These are phyloP conservation scores for Aphanomyces cochlioides DNA, from an alignment of 352 stramenopile genomes.

Conservation along the genomic window DNA sequence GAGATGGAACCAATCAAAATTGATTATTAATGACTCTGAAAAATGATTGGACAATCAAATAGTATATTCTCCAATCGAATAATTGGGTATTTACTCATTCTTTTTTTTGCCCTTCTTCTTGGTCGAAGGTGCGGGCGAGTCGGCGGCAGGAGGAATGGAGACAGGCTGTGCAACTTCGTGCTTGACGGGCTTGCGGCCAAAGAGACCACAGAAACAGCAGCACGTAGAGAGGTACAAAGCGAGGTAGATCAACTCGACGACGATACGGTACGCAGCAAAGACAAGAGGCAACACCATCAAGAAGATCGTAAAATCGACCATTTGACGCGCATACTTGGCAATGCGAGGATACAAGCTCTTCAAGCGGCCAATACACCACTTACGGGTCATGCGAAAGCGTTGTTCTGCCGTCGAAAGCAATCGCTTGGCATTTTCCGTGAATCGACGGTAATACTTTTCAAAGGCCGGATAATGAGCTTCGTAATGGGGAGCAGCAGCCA, in stretches of 20 bases:
- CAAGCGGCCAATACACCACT: neutral
- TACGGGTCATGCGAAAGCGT: constrained; percentile 21
- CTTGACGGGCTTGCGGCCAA: constrained; percentile 23
- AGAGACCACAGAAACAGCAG: constrained; percentile 27
- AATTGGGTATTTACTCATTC: neutral
- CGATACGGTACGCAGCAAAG: constrained; percentile 1
- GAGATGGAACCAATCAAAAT: too few relatives aligned
- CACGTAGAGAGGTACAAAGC: constrained; percentile 21
- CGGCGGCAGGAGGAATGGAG: neutral
- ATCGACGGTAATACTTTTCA: neutral
- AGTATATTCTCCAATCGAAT: too few relatives aligned
- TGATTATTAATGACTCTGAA: too few relatives aligned
- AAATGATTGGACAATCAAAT: too few relatives aligned
- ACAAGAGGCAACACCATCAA: constrained; percentile 9
- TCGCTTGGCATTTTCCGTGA: neutral
- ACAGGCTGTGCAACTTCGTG: constrained; percentile 20
- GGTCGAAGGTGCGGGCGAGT: neutral
- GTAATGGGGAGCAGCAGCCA: neutral
- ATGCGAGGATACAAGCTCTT: constrained; percentile 21
- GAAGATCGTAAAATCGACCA: constrained; percentile 22
- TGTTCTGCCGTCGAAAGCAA: constrained; percentile 8
- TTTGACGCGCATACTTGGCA: constrained; percentile 26
- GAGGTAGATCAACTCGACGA: constrained; percentile 4
- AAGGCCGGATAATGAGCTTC: constrained; percentile 7
- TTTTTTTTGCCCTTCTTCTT: constrained; percentile 29